phyloP scores from a whole-genome alignment of 306 rosid species.

The Cicer arietinum region DNA sequence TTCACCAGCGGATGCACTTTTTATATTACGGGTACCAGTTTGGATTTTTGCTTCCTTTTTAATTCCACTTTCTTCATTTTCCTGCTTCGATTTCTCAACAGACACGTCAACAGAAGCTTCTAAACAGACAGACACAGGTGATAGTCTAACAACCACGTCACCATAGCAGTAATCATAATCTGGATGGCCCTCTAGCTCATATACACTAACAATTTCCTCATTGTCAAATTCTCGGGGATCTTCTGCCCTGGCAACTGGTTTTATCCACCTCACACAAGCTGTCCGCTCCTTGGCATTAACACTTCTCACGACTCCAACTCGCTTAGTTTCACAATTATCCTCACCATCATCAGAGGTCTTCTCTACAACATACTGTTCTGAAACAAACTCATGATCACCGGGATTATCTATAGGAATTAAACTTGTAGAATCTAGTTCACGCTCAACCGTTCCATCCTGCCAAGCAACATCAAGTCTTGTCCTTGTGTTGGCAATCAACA shows the following conservation, averaged over 20 bases:
- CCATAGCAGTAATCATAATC: conserved; percentile 98
- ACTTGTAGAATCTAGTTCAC: conserved; percentile 59
- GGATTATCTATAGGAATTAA: conserved; percentile 89
- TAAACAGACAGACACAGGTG: conserved; percentile 65
- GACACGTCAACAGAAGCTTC: conserved; percentile 57
- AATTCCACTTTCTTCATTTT: conserved; percentile 53
- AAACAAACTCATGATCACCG: conserved; percentile 98
- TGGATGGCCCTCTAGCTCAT: conserved; percentile 96
- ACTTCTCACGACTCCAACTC: conserved; percentile 95
- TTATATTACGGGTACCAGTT: conserved; percentile 50
- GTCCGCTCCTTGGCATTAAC: conserved; percentile 94
- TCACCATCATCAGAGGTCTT: conserved; percentile 82
- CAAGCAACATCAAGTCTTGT: conserved; percentile 90
- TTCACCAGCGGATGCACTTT: conserved; percentile 53
- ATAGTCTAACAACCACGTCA: conserved; percentile 91
- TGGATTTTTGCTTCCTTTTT: conserved; percentile 43
- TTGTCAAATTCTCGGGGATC: conserved; percentile 87
- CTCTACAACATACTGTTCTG: conserved; percentile 96
- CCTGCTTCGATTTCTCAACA: conserved; percentile 55
- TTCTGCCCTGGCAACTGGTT: conserved; percentile 74
- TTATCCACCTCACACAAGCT: conserved; percentile 92
- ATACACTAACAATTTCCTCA: conserved; percentile 95
- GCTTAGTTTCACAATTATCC: conserved; percentile 67
- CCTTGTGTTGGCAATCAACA: conserved; percentile 77
- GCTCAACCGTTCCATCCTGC: conserved; percentile 86